Base-by-base conservation (phyloP, 257 asterid genomes). In the Cordia subcordata region DNA sequence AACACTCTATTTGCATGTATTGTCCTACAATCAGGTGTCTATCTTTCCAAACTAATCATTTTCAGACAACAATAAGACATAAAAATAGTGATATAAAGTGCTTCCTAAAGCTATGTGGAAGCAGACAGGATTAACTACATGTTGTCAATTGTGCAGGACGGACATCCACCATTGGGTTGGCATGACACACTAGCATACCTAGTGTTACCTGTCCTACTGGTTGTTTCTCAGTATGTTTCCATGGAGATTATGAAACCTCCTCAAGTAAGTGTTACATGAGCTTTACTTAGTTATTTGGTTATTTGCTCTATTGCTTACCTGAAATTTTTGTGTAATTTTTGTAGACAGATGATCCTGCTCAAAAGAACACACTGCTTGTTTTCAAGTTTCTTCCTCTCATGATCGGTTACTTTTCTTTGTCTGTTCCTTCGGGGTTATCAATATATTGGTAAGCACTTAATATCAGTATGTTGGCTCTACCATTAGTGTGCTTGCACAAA, bases 221-320 rank as follows among this genome's bases (percentile, higher is more conserved):
- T 93, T 74, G 66, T 71, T 58, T 93, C 99, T 13, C 99, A 93
- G 62, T 93, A 35, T 68, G 87, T 93, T 18, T 93, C 99, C 4
- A 93, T 87, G 99, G 99, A 93, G 73, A 73, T 93, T 72, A 93
- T 93, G 99, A 93, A 93, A 76, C 99, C 99, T 75, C 96, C 99
- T 56, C 97, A 89, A 78, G 99, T 93, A 82, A 57, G 88, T 63
- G 60, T 13, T 57, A 56, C 50, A 53, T 52, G 27, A 63, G 45
- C 58, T 58, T 70, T 55, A 9, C 57, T 10, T 33, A 45, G 38
- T 59, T 8, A 40, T 65, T 52, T 57, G 21, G 37, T 18, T 66
- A 53, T 15, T 63, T 42, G 27, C 57, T 54, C 33, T 55, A 3
- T 19, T 64, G 61, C 62, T 63, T 65, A 62, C 68, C 64, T 68